A percentile compares a stretch with the other conserved stretches of the same genome.
Evolutionary conservation across 2,329 filamentous ascomycete genomes (phyloP).

Genomic region (Nemania abortiva): DNA sequence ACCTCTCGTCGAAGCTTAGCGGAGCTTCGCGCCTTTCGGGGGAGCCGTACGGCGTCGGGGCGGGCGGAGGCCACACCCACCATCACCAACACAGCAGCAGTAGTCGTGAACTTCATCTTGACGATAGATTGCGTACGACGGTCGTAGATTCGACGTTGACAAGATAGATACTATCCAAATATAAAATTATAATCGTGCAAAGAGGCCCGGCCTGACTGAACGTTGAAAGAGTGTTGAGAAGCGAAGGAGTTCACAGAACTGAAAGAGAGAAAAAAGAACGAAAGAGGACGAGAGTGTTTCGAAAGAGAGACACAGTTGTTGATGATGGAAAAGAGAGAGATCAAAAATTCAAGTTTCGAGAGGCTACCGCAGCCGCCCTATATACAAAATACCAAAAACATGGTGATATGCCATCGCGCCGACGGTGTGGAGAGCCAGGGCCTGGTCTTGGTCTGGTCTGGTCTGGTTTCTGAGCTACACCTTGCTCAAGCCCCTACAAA

Average conservation of each 20-base stretch:
- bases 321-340: slow-evolving; percentile 44
- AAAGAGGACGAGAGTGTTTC: slow-evolving; percentile 39
- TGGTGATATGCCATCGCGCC: background rate
- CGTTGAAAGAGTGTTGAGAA: slow-evolving; percentile 46
- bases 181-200: slow-evolving; percentile 38
- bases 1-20: slow-evolving; percentile 50
- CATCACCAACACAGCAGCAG: slow-evolving; percentile 48
- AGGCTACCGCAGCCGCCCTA: slow-evolving; percentile 41
- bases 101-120: slow-evolving; percentile 52
- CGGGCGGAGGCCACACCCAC: slow-evolving; percentile 51
- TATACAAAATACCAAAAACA: slow-evolving; percentile 39
- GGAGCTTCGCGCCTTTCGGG: slow-evolving; percentile 38
- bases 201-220: slow-evolving; percentile 49
- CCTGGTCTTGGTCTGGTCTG: background rate
- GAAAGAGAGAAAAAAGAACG: slow-evolving; percentile 50
- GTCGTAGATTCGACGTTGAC: slow-evolving; percentile 21
- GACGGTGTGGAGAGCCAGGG: slow-evolving; percentile 16
- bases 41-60: slow-evolving; percentile 47
- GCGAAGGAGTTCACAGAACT: slow-evolving; percentile 52
- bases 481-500: slow-evolving; percentile 29
- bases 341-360: slow-evolving; percentile 13
- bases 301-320: slow-evolving; percentile 48
- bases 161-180: slow-evolving; percentile 26
- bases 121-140: slow-evolving; percentile 36
- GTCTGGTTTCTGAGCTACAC: slow-evolving; percentile 31